Percentiles rank a stretch among this genome's conserved stretches.
These are phyloP conservation scores for Ricinus communis DNA, from an alignment of 345 rosid genomes.

Conservation along the genomic window DNA sequence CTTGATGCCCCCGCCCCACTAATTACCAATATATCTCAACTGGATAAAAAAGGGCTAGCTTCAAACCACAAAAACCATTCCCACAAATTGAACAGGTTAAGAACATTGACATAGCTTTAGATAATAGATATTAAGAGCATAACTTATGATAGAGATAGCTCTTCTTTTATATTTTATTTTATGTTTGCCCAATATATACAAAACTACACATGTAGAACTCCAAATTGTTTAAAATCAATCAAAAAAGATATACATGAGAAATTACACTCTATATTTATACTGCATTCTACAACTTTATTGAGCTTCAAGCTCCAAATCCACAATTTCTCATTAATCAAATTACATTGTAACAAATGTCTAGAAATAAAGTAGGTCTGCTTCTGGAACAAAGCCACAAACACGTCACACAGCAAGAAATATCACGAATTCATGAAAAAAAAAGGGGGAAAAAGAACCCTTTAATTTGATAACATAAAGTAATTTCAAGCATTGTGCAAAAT, in stretches of 20 bases:
- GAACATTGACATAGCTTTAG: not conserved
- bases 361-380: not conserved
- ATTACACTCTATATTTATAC: not conserved
- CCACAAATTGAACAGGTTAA: not conserved
- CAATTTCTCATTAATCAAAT: not conserved
- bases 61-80: not conserved
- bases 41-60: not conserved
- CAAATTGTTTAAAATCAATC: not conserved
- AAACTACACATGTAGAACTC: not conserved
- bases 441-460: not conserved
- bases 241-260: not conserved
- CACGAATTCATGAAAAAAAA: not conserved
- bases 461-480: not conserved
- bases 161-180: not conserved
- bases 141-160: not conserved
- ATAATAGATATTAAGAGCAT: not conserved
- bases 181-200: not conserved
- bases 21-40: too few species aligned
- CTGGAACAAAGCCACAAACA: not conserved
- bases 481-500: conserved; percentile 3
- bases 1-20: too few species aligned
- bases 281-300: not conserved
- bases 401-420: not conserved
- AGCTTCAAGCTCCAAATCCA: conserved; percentile 1
- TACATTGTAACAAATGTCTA: not conserved